These are phyloP conservation scores for Haplosporangium sp. DNA, from an alignment of 371 early-diverging fungal species.

Conservation along the genomic window DNA sequence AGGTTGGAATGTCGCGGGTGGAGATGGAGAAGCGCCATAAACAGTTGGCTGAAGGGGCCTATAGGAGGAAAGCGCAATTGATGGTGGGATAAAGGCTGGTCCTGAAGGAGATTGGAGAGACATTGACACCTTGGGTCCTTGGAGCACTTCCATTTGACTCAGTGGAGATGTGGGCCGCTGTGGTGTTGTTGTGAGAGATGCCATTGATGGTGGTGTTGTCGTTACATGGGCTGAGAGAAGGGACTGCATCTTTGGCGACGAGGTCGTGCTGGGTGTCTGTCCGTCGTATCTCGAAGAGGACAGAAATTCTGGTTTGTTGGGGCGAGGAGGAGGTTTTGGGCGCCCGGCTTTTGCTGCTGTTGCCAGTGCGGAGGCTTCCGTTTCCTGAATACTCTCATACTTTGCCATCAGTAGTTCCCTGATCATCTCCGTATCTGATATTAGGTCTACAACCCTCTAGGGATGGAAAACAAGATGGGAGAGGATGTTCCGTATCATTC, in stretches of 20 bases:
- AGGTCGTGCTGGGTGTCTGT: slow-evolving; percentile 11
- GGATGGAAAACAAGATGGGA: slow-evolving; percentile 11
- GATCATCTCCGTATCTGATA: slow-evolving; percentile 41
- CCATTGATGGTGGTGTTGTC: slow-evolving; percentile 1
- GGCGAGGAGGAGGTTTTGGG: slow-evolving; percentile 47
- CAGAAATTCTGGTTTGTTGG: slow-evolving; percentile 42
- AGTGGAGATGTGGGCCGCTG: no score
- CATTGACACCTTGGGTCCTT: slow-evolving; percentile 11
- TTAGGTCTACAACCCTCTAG: slow-evolving; percentile 51
- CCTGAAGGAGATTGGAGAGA: slow-evolving; percentile 3
- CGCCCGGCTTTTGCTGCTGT: slow-evolving; percentile 39
- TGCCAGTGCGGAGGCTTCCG: slow-evolving; percentile 32
- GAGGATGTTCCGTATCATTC: neutral
- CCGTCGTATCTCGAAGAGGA: slow-evolving; percentile 25
- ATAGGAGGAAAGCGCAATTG: slow-evolving; percentile 25
- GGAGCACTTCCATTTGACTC: neutral
- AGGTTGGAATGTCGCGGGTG: slow-evolving; percentile 1
- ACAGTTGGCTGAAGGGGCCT: slow-evolving; percentile 23
- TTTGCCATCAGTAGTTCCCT: slow-evolving; percentile 29
- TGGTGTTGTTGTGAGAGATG: slow-evolving; percentile 1
- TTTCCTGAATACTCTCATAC: slow-evolving; percentile 38
- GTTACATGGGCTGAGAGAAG: slow-evolving; percentile 20
- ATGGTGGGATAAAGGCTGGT: slow-evolving; percentile 3
- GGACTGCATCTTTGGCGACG: slow-evolving; percentile 1
- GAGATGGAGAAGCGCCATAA: slow-evolving; percentile 7